Conservation (phyloP, 305 asterid genomes). For the Fraxinus greggii region DNA sequence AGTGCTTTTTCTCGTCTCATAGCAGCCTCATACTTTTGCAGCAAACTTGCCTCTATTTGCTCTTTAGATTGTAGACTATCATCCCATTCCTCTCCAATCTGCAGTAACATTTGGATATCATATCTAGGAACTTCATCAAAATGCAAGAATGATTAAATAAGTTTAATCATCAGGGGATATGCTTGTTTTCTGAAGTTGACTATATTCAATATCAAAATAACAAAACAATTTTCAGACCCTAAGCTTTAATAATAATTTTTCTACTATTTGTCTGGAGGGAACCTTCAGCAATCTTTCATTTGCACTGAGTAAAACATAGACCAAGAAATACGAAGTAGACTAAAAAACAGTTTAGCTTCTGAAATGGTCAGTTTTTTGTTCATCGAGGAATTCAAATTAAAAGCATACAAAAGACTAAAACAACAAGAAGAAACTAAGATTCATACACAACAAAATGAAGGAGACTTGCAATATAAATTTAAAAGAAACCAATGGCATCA, state of each 20-base stretch:
- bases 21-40: constrained; percentile 83
- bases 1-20: constrained; percentile 92
- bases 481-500: constrained; percentile 8
- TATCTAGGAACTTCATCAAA: constrained; percentile 14
- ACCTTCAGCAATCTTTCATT: not conserved
- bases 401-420: not conserved
- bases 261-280: constrained; percentile 1
- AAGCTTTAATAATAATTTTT: not conserved
- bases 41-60: constrained; percentile 70
- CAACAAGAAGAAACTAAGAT: not conserved
- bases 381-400: not conserved
- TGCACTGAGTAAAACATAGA: not conserved
- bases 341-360: not conserved
- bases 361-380: not conserved
- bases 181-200: not conserved
- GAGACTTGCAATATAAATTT: not conserved
- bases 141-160: not conserved
- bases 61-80: constrained; percentile 79
- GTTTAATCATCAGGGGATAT: not conserved
- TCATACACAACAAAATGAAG: not conserved
- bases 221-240: not conserved
- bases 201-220: not conserved
- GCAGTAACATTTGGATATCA: constrained; percentile 23
- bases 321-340: not conserved
- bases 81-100: constrained; percentile 94